phyloP scores from a whole-genome alignment of 352 stramenopile species.

The Phytophthora fragariaefolia region DNA sequence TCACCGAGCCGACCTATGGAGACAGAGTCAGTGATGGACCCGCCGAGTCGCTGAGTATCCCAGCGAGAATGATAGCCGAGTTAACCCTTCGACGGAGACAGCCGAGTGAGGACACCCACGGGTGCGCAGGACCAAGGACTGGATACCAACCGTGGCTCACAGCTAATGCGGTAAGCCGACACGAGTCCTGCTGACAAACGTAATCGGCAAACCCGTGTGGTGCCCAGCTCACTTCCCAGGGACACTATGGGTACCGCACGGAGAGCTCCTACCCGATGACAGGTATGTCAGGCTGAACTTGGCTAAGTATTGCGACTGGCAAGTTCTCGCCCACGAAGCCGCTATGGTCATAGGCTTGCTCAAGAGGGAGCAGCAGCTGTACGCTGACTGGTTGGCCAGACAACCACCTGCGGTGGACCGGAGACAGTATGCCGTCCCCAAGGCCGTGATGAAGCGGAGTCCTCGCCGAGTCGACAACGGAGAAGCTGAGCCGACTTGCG shows the following conservation, averaged over 20 bases:
- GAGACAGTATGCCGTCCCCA: not conserved
- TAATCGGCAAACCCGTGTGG: conserved; percentile 90
- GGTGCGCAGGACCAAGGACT: not conserved
- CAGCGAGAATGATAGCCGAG: conserved; percentile 36
- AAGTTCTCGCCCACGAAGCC: not conserved
- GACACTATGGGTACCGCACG: not conserved
- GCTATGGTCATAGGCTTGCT: not conserved
- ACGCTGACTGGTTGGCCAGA: not conserved
- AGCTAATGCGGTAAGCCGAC: conserved; percentile 66
- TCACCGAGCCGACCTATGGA: too few species aligned
- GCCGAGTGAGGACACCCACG: not conserved
- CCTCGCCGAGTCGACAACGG: not conserved
- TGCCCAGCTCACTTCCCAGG: conserved; percentile 92
- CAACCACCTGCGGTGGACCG: not conserved
- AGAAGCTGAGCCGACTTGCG: not conserved
- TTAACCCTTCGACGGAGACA: conserved; percentile 19
- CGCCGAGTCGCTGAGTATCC: not conserved
- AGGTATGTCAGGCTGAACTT: not conserved
- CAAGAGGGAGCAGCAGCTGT: not conserved
- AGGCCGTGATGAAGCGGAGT: not conserved
- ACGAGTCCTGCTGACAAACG: conserved; percentile 55
- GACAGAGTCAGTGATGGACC: not conserved
- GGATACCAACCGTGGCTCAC: conserved; percentile 50
- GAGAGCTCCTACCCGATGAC: not conserved
- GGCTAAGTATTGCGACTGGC: not conserved